Percentiles rank a stretch among this genome's conserved stretches.
These are phyloP conservation scores for Amphibolis antarctica DNA, from an alignment of 106 monocot genomes.

Conservation along the genomic window DNA sequence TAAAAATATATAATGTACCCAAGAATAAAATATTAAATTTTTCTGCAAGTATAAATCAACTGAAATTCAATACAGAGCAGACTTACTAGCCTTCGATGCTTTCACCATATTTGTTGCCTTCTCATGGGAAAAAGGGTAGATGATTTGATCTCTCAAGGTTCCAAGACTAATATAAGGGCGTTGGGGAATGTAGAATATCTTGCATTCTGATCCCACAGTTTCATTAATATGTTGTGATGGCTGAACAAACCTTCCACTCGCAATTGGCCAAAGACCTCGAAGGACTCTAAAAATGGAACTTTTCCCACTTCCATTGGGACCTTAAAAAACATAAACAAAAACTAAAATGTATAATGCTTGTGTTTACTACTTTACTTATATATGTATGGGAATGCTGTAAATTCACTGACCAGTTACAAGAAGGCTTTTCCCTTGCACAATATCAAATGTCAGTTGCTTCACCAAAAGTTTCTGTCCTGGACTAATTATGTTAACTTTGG, in stretches of 20 bases:
- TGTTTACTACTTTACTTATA: not conserved
- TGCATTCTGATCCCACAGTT: conserved; percentile 18
- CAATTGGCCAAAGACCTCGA: conserved; percentile 77
- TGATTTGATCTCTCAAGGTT: conserved; percentile 96
- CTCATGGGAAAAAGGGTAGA: conserved; percentile 87
- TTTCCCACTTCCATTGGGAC: conserved; percentile 99
- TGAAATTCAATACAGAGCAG: not conserved
- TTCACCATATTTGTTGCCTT: conserved; percentile 53
- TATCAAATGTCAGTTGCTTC: conserved; percentile 57
- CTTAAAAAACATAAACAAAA: conserved; percentile 27
- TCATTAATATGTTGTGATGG: conserved; percentile 32
- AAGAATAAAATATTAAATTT: too few species aligned
- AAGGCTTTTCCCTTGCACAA: conserved; percentile 65
- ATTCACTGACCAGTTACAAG: conserved; percentile 75
- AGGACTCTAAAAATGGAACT: conserved; percentile 95
- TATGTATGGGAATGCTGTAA: not conserved
- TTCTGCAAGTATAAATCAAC: not conserved
- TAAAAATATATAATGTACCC: too few species aligned
- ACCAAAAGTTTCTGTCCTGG: conserved; percentile 86
- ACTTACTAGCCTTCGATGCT: conserved; percentile 29
- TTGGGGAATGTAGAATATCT: conserved; percentile 74
- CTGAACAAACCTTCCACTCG: conserved; percentile 50
- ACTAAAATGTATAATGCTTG: not conserved
- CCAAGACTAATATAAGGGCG: conserved; percentile 93
- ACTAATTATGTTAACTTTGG: conserved; percentile 62